Base-by-base conservation (phyloP, 2,329 filamentous ascomycete species). In the Colletotrichum sp. region DNA sequence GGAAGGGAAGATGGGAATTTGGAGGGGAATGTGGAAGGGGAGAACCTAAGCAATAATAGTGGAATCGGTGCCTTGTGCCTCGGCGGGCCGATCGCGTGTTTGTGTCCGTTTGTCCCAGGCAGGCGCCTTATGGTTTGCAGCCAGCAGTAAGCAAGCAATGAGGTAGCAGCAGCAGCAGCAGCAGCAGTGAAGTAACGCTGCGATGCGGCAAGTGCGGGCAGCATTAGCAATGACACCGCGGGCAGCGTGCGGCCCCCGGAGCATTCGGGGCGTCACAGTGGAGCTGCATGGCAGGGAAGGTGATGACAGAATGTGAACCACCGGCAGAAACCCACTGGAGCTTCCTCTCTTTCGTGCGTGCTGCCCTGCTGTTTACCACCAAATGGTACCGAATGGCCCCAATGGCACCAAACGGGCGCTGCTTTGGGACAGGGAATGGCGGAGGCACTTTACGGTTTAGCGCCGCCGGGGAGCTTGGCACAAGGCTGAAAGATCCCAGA, bases 251-350 rank as follows among this genome's bases (percentile, higher is more conserved):
- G 30, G 13, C 28, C 59, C 59, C 30, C 59, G 59, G 30, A 15
- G 59, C 59, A 36, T 62, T 62, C 59, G 59, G 32, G 59, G 59
- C 59, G 59, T 62, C 59, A 62, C 59, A 62, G 59, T 62, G 59
- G 59, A 36, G 59, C 28, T 34, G 9, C 39, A 49, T 21, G 26
- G 34, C 72, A 75, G 63, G 73, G 73, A 75, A 75, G 69, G 30
- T 75, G 73, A 75, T 75, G 73, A 75, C 69, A 59, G 36, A 72
- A 44, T 44, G 16, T 44, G 16, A 75, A 67, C 60, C 36, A 34
- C 49, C 34, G 36, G 44, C 5, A 12, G 52, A 60, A 32, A 67
- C 62, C 34, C 36, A 32, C 69, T 39, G 34, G 62, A 72, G 72
- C 36, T 75, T 28, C 26, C 6, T 8, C 34, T 28, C 26, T 66